phyloP scores from a whole-genome alignment of 2,329 filamentous ascomycete genomes.

The Penicillium sp. region DNA sequence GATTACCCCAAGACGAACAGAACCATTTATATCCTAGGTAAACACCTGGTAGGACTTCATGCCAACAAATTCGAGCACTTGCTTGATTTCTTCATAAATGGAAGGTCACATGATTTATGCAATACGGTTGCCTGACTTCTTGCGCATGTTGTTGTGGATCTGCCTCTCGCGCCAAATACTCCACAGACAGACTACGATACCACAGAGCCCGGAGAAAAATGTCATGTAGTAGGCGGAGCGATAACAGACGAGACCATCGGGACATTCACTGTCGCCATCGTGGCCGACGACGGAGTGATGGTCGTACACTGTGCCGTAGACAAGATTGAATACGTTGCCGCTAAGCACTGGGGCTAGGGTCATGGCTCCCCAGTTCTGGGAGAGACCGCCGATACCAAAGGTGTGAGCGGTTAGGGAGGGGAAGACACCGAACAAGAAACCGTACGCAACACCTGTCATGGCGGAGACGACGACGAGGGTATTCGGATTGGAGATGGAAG shows the following conservation, averaged over 20 bases:
- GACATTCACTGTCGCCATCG: conserved; percentile 72
- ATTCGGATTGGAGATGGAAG: conserved; percentile 74
- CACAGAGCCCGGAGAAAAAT: conserved; percentile 68
- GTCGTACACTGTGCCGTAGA: conserved; percentile 86
- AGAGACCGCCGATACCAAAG: conserved; percentile 85
- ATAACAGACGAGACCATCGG: conserved; percentile 79
- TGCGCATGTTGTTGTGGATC: conserved; percentile 25
- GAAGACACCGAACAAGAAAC: conserved; percentile 90
- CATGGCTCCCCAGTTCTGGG: conserved; percentile 96
- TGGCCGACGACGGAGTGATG: conserved; percentile 69
- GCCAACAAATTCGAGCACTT: not conserved
- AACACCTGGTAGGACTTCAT: not conserved
- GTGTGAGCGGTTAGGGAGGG: conserved; percentile 86
- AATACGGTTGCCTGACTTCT: conserved; percentile 35
- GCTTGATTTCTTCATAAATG: not conserved
- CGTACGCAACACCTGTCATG: conserved; percentile 85
- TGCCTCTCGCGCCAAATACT: conserved; percentile 44
- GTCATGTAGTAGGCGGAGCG: conserved; percentile 78
- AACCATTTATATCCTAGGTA: not conserved
- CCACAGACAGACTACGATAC: conserved; percentile 68
- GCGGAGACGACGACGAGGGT: conserved; percentile 75
- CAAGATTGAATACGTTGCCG: conserved; percentile 88
- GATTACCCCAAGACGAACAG: not conserved
- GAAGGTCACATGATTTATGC: conserved; percentile 22
- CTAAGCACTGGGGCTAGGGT: conserved; percentile 84